These are phyloP conservation scores for Sporothrix brunneoviolacea DNA, from an alignment of 2,329 filamentous ascomycete species.

Conservation along the genomic window DNA sequence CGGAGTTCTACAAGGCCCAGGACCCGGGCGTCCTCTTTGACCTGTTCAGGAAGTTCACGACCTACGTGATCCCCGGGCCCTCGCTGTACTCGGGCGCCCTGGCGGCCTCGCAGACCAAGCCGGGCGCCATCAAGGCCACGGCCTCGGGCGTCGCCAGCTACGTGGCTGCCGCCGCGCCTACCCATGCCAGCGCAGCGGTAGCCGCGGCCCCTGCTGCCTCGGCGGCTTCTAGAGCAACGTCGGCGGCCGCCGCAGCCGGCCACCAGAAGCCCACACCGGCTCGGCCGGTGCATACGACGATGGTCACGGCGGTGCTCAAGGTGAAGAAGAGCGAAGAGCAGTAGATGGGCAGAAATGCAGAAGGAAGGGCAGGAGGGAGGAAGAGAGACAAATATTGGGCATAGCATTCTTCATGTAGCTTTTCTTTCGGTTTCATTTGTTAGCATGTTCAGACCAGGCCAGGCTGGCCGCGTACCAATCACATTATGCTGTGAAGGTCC, in stretches of 20 bases:
- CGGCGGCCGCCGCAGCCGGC: neutral
- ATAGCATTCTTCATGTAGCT: too few relatives aligned
- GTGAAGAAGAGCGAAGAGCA: neutral
- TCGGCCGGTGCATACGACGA: neutral
- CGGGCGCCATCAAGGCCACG: constrained; percentile 22
- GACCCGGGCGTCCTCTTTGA: constrained; percentile 18
- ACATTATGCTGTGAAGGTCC: too few relatives aligned
- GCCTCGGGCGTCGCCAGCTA: constrained; percentile 21
- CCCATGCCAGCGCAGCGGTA: neutral
- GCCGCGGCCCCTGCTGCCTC: constrained; percentile 8
- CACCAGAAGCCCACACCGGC: neutral
- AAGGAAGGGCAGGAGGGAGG: too few relatives aligned
- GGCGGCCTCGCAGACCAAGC: constrained; percentile 21
- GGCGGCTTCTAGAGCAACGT: constrained; percentile 2
- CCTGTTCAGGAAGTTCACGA: constrained; percentile 14
- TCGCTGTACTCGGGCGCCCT: constrained; percentile 24
- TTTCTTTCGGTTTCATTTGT: too few relatives aligned
- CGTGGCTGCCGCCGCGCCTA: constrained; percentile 9
- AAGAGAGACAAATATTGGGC: too few relatives aligned
- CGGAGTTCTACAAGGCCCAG: constrained; percentile 15
- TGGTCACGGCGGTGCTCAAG: constrained; percentile 8
- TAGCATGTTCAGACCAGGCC: too few relatives aligned
- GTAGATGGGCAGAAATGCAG: too few relatives aligned
- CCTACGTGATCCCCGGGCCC: constrained; percentile 19
- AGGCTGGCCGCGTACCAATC: too few relatives aligned